Base-by-base conservation (phyloP, 108 stramenopile genomes). In the Nitzschia palea region DNA sequence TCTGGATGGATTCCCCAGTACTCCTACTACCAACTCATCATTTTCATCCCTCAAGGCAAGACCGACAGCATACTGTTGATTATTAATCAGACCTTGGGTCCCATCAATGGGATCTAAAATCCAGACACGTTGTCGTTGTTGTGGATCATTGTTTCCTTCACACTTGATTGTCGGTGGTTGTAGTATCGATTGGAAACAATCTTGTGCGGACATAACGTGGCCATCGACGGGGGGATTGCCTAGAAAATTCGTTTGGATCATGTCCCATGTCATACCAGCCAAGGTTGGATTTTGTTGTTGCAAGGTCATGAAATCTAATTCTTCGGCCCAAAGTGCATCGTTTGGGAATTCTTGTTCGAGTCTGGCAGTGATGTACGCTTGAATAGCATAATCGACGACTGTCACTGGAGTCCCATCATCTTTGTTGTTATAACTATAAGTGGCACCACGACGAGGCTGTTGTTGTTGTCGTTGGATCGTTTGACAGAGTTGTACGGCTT, bases 101-200 rank as follows among this genome's bases (percentile, higher is more conserved):
- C 94, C 96, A 65, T 97, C 94, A 45, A 95, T 94, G 9, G 96
- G 96, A 76, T 95, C 94, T 1, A 93, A 65, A 25, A 78, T 76
- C 91, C 91, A 96, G 12, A 86, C 57, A 44, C 81, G 80, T 20
- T 14, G 8, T 2, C 56, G 67, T 28, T 9, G 14, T 36, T 33
- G 27, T 26, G 26, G 18, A 43, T 61, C n/a, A n/a, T n/a, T n/a
- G n/a, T n/a, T n/a, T n/a, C n/a, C n/a, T n/a, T n/a, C n/a, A n/a
- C n/a, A n/a, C n/a, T n/a, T n/a, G n/a, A n/a, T n/a, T n/a, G n/a
- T n/a, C n/a, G n/a, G n/a, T n/a, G n/a, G n/a, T n/a, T n/a, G n/a
- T n/a, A n/a, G n/a, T n/a, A n/a, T n/a, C n/a, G 51, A 53, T 62
- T 86, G 81, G n/a, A n/a, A n/a, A n/a, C n/a, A n/a, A n/a, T n/a